A percentile compares a stretch with the other conserved stretches of the same genome.
Conservation (phyloP, 164 flowering plant species). For the Cinnamomum chago region DNA sequence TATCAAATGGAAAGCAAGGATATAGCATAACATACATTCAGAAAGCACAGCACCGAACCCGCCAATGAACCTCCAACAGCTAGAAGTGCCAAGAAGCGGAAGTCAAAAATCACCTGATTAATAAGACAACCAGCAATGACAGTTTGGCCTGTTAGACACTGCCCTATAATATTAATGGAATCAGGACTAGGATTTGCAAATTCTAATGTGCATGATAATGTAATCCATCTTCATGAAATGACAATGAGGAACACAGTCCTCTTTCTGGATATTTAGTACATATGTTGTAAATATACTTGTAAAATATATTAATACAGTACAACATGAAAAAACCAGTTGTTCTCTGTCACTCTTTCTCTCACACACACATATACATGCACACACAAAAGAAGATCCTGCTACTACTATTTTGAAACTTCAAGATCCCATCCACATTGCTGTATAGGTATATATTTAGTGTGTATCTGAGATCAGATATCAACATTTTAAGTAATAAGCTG, state of each 20-base stretch:
- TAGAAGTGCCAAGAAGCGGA: constrained; percentile 95
- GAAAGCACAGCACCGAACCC: constrained; percentile 90
- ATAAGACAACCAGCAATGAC: constrained; percentile 7
- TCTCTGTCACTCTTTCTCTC: too few species aligned
- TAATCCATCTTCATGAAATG: not conserved
- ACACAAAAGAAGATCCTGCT: too few species aligned
- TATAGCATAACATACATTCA: constrained; percentile 28
- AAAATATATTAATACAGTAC: not conserved
- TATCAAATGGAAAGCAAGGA: not conserved
- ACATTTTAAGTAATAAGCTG: too few species aligned
- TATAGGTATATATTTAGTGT: too few species aligned
- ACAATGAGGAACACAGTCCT: not conserved
- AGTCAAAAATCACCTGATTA: constrained; percentile 69
- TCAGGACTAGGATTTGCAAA: not conserved
- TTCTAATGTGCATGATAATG: not conserved
- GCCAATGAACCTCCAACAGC: constrained; percentile 95
- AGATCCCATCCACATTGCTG: too few species aligned
- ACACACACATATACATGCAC: too few species aligned
- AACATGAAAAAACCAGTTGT: too few species aligned
- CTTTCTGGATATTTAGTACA: not conserved
- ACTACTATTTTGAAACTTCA: too few species aligned
- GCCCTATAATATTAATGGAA: not conserved
- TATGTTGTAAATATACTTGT: not conserved
- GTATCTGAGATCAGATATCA: too few species aligned
- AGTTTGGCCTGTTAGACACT: not conserved